Evolutionary conservation across 805 yeast genomes (phyloP), one percentile per base, ranked within the genome.

Genomic region (Schizosaccharomyces lindneri): DNA sequence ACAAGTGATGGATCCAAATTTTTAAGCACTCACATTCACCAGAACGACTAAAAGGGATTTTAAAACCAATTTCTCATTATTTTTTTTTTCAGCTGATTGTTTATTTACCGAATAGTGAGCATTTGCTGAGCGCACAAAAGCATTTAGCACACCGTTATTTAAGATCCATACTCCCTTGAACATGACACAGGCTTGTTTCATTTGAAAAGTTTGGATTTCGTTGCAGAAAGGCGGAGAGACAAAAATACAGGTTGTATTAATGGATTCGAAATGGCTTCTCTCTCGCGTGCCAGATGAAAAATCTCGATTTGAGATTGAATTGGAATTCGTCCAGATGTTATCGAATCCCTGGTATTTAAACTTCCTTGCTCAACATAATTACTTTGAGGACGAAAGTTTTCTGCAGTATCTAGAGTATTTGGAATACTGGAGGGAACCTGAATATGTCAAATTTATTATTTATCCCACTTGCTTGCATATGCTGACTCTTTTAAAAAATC

Each of bases 291-390:
- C 57, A 7, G 60, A 57, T 57, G 48, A 57, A 6, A 57, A 36
- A n/a, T 15, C 24, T 19, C 31, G 95, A 63, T 87, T 90, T 87
- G 95, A 86, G 68, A 80, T 86, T 27, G 95, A 86, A 66, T 75
- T 86, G n/a, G 97, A 85, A 79, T 90, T 90, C 72, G 94, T 90
- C 2, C 97, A 90, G 72, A 83, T 95, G 17, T 75, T 90, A 43
- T 87, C 95, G 2, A 93, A 90, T 70, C 81, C 90, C 57, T 95
- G 84, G 70, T 90, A 89, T 69, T 76, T 90, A 62, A 83, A 87
- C 65, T 88, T 41, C 32, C 75, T 90, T 31, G 95, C 96, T 2
- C 96, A 89, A 71, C 85, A 82, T 66, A 82, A 82, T 63, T 82
- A 82, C 68, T 74, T 89, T 13, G 83, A 84, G 66, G 83, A 85